phyloP scores from a whole-genome alignment of 2,329 filamentous ascomycete species.

The Parascedosporium putredinis region DNA sequence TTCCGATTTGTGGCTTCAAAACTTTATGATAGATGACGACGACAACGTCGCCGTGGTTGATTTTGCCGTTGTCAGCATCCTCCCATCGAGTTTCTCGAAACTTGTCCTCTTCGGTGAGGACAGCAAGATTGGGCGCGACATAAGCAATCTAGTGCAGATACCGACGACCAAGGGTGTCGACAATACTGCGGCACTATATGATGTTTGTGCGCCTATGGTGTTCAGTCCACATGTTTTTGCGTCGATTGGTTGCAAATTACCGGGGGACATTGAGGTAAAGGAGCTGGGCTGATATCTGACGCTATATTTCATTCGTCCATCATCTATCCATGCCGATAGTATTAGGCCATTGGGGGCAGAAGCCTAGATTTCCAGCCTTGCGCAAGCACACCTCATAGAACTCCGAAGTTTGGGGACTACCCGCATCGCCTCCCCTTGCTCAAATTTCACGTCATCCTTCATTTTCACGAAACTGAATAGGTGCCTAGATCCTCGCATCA shows the following conservation, averaged over 20 bases:
- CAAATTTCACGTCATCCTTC: no score
- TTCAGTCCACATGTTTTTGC: neutral
- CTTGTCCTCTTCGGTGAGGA: neutral
- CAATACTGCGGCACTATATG: slow-evolving; percentile 6
- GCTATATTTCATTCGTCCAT: no score
- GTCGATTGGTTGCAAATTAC: neutral
- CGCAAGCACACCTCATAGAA: no score
- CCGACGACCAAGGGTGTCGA: slow-evolving; percentile 10
- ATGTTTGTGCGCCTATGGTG: neutral
- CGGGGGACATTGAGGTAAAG: neutral
- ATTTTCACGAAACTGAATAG: no score
- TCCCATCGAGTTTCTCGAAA: slow-evolving; percentile 14
- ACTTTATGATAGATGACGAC: slow-evolving; percentile 13
- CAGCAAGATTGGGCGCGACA: slow-evolving; percentile 6
- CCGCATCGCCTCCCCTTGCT: no score
- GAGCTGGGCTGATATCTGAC: no score
- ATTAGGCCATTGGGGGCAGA: no score
- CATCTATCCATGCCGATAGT: no score
- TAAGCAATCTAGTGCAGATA: slow-evolving; percentile 8
- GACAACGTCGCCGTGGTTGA: slow-evolving; percentile 11
- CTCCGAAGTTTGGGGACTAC: no score
- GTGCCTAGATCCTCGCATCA: no score
- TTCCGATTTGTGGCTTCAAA: slow-evolving; percentile 11
- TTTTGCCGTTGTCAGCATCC: slow-evolving; percentile 11
- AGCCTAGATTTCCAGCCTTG: no score